Percentiles rank a stretch among this genome's conserved stretches.
Evolutionary conservation across 768 basidiomycete genomes (phyloP).

Genomic region (Boletus reticuloceps): DNA sequence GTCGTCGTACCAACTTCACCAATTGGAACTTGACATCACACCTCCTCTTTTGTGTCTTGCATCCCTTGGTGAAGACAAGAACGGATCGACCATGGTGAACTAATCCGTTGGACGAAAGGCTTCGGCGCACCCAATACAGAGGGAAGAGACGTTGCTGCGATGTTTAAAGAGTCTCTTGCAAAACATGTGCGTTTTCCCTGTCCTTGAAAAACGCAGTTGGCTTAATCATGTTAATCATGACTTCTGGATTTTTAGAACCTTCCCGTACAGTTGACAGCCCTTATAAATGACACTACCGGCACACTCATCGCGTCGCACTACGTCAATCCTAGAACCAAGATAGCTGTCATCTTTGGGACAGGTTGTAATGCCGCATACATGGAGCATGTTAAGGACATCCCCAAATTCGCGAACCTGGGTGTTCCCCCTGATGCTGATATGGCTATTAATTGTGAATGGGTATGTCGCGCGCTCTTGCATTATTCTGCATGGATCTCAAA

Average conservation of each 20-base stretch:
- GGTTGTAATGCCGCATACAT: constrained; percentile 99
- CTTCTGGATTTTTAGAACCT: constrained; percentile 52
- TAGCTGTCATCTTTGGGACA: constrained; percentile 96
- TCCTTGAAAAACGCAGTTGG: background rate
- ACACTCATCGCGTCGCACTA: constrained; percentile 97
- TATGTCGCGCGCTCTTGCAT: constrained; percentile 31
- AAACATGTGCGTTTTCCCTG: constrained; percentile 57
- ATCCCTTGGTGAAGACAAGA: constrained; percentile 60
- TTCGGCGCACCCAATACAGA: constrained; percentile 92
- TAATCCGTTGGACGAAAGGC: constrained; percentile 99
- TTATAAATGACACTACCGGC: constrained; percentile 98
- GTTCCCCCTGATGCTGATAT: constrained; percentile 67
- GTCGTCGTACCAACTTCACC: background rate
- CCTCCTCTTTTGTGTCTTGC: background rate
- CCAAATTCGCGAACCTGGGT: constrained; percentile 78
- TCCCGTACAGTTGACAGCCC: constrained; percentile 78
- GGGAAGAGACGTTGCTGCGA: constrained; percentile 86
- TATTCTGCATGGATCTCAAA: background rate
- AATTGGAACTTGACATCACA: background rate
- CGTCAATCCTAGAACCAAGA: constrained; percentile 86
- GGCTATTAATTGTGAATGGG: constrained; percentile 98
- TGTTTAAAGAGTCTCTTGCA: constrained; percentile 82
- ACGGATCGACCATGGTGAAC: constrained; percentile 87
- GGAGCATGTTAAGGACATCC: constrained; percentile 83
- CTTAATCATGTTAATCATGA: background rate